Base-by-base conservation (phyloP, 2,329 filamentous ascomycete genomes). In the Hypoxylon sp. region DNA sequence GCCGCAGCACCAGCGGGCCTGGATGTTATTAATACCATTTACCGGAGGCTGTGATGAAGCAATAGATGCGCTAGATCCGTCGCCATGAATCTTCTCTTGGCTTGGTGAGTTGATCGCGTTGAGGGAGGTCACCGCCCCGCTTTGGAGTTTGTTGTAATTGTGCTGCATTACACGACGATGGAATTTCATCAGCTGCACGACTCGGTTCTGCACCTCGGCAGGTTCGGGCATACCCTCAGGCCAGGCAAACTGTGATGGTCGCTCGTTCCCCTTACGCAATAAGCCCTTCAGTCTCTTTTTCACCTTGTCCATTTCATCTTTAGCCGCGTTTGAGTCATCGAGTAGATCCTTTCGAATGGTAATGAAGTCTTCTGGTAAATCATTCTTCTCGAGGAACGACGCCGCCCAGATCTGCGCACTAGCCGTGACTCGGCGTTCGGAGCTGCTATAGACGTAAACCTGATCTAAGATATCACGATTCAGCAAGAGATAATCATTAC, bases 241-340 rank as follows among this genome's bases (percentile, higher is more conserved):
- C 95, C 95, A 99, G n/a, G 95, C 93, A 75, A 99, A 99, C 73
- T 99, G 93, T 17, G 94, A 89, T 8, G 95, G 95, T 1, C 94
- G 92, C 73, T 95, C 91, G 65, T 93, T 92, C n/a, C 94, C 95
- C 77, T 97, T 92, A 28, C 95, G 89, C 60, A 99, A 79, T 19
- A 99, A 84, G 0, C 92, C 90, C 80, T 99, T 99, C 26, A 99
- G 85, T 87, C 97, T 97, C 86, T 99, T 99, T 85, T 99, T 99
- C 58, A 99, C 95, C 79, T 97, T 97, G 79, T 99, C 96, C 91
- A 97, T 99, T 74, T 97, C 93, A 76, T 99, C 95, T 77, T 99
- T 99, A 60, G 95, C 95, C 3, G 95, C 95, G 77, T 99, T 99
- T 0, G 94, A 98, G 75, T 99, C 95, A 76, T 99, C 95, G 2